Evolutionary conservation across 495 filamentous ascomycete genomes (phyloP), one percentile per base, ranked within the genome.

Genomic region (Hyaloscypha bicolor): DNA sequence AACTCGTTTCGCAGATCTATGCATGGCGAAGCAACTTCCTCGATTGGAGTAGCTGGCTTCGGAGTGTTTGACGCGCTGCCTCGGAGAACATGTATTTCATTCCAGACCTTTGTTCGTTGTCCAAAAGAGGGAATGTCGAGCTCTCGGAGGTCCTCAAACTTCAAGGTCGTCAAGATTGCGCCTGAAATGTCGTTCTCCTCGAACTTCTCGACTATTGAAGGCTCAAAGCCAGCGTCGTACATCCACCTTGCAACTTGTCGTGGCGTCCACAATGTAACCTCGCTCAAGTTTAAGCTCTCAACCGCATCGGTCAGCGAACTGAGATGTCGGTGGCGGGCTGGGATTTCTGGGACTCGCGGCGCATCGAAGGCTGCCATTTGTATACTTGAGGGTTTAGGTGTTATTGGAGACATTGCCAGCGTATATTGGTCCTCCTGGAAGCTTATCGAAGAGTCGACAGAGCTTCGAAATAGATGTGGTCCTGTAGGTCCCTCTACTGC

Each of bases 121-220:
- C 95, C 95, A 77, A 97, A 97, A 0, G 95, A 97, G n/a, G 83
- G 79, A 66, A 99, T 96, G 25, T 90, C 90, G 6, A 97, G 87
- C 78, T 99, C 95, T 73, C 93, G 93, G n/a, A 99, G 82, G 73
- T 97, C 93, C 39, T 97, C 92, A 70, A 91, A 86, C 73, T 96
- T 90, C n/a, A 99, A 80, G 19, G 91, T 89, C 30, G 94, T 86
- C 1, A 99, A 82, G 59, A 97, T 88, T 3, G 87, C 78, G 0
- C 95, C 95, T 29, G 89, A 89, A 75, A 99, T 97, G 73, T 99
- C 95, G 77, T 99, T 94, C 69, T 85, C 82, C 63, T 91, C 82
- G 70, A 99, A 97, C 72, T 88, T 91, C 61, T 96, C 87, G n/a
- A 94, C 85, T 48, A 93, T 79, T 1, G 81, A 77, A 12, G 85